Evolutionary conservation across 2,329 filamentous ascomycete genomes (phyloP).

Genomic region (Exophiala sp.): DNA sequence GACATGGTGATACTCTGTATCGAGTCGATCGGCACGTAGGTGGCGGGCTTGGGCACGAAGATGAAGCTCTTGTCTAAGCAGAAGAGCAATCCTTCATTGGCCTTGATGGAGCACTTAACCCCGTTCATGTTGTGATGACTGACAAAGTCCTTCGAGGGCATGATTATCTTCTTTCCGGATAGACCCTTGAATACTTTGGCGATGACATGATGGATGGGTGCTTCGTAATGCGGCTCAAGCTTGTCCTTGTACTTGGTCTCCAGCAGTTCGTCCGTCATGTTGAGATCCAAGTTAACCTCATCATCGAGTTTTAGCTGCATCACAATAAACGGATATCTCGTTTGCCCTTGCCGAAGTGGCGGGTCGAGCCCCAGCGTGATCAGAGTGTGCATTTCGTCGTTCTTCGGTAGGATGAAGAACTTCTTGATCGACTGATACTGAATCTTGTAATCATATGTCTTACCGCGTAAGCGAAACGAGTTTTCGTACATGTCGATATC

Average conservation of each 20-base stretch:
- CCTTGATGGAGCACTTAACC: conserved; percentile 99
- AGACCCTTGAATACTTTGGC: conserved; percentile 92
- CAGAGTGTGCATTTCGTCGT: conserved; percentile 94
- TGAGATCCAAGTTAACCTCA: conserved; percentile 91
- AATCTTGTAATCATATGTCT: conserved; percentile 99
- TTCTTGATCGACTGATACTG: conserved; percentile 98
- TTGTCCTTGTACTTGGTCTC: conserved; percentile 84
- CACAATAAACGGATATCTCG: conserved; percentile 93
- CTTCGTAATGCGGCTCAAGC: conserved; percentile 82
- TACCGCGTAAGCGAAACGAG: conserved; percentile 92
- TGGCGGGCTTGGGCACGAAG: conserved; percentile 97
- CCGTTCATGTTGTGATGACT: conserved; percentile 86
- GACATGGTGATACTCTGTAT: conserved; percentile 90
- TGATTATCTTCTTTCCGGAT: conserved; percentile 89
- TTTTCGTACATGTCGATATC: conserved; percentile 99
- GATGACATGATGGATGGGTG: conserved; percentile 86
- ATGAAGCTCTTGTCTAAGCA: conserved; percentile 97
- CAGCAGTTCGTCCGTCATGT: conserved; percentile 67
- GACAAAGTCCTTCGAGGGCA: conserved; percentile 87
- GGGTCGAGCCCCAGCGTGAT: conserved; percentile 92
- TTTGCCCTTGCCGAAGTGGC: conserved; percentile 92
- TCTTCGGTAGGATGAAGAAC: conserved; percentile 96
- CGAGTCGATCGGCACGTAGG: conserved; percentile 93
- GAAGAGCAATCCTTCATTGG: conserved; percentile 94
- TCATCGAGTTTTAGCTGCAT: conserved; percentile 99